A percentile compares a stretch with the other conserved stretches of the same genome.
phyloP scores from a whole-genome alignment of 768 basidiomycete species.

The Boletus bicolor region DNA sequence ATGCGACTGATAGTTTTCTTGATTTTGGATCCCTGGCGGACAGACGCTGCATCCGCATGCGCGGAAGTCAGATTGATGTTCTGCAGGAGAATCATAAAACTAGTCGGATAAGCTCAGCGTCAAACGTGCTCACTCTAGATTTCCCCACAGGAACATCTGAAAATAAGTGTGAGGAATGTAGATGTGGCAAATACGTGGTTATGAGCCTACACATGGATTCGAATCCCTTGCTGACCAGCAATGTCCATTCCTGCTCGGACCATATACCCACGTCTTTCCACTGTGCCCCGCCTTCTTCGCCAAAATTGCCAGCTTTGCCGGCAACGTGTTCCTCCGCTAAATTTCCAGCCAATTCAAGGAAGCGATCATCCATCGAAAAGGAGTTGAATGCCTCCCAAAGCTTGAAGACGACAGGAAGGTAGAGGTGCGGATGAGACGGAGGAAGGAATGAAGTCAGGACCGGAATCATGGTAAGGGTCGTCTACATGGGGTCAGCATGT shows the following conservation, averaged over 20 bases:
- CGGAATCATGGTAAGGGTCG: constrained; percentile 65
- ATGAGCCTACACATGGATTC: constrained; percentile 65
- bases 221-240: constrained; percentile 79
- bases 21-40: constrained; percentile 54
- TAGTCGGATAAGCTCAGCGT: not conserved
- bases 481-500: constrained; percentile 38
- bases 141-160: constrained; percentile 51
- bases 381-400: constrained; percentile 82
- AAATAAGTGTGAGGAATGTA: constrained; percentile 38
- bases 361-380: constrained; percentile 65
- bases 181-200: not conserved
- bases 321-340: constrained; percentile 73
- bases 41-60: constrained; percentile 67
- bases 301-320: constrained; percentile 52
- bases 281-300: constrained; percentile 50
- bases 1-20: constrained; percentile 68
- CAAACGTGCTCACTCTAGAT: constrained; percentile 46
- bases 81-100: constrained; percentile 32
- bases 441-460: constrained; percentile 80
- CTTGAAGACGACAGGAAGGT: constrained; percentile 68
- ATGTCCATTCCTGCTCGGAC: constrained; percentile 78
- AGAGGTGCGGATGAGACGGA: constrained; percentile 58
- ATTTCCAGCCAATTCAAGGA: constrained; percentile 67
- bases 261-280: constrained; percentile 92
- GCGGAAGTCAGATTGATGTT: constrained; percentile 60